A percentile compares a stretch with the other conserved stretches of the same genome.
phyloP scores from a whole-genome alignment of 2,329 filamentous ascomycete species.

The Mycogone perniciosa region DNA sequence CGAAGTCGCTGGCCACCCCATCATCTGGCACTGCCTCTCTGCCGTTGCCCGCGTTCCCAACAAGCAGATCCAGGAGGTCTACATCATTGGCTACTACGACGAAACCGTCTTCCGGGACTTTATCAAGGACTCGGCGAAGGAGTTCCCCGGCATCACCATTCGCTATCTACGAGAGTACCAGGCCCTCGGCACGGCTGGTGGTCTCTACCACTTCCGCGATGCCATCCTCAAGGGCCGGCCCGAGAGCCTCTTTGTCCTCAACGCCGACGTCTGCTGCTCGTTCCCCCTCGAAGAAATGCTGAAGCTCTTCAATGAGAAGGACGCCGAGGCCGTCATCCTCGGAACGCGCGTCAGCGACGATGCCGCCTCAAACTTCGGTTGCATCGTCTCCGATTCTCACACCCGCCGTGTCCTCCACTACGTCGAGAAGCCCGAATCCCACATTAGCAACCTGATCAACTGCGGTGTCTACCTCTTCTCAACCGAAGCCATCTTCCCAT shows the following conservation, averaged over 20 bases:
- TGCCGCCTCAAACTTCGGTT: slow-evolving; percentile 91
- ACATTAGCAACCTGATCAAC: slow-evolving; percentile 98
- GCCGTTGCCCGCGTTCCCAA: slow-evolving; percentile 85
- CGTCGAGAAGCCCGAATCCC: slow-evolving; percentile 93
- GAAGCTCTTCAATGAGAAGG: slow-evolving; percentile 85
- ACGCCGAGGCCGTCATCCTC: slow-evolving; percentile 93
- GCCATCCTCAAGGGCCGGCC: slow-evolving; percentile 93
- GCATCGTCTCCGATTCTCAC: slow-evolving; percentile 91
- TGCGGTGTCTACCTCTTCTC: slow-evolving; percentile 98
- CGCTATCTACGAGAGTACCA: slow-evolving; percentile 98
- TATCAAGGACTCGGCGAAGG: slow-evolving; percentile 81
- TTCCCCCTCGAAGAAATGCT: slow-evolving; percentile 97
- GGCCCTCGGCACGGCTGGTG: slow-evolving; percentile 89
- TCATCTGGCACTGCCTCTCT: slow-evolving; percentile 95
- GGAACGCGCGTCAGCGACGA: slow-evolving; percentile 89
- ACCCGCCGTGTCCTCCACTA: slow-evolving; percentile 96
- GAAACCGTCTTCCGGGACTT: slow-evolving; percentile 96
- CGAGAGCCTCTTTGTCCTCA: slow-evolving; percentile 93
- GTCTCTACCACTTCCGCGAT: slow-evolving; percentile 98
- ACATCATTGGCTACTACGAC: slow-evolving; percentile 98
- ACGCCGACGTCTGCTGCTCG: slow-evolving; percentile 97
- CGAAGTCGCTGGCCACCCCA: slow-evolving; percentile 95
- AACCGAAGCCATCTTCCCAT: slow-evolving; percentile 92
- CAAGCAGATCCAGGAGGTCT: slow-evolving; percentile 78
- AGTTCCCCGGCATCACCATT: slow-evolving; percentile 78